Conservation (phyloP, 805 yeast genomes). For the Isabelozyma gotoi region DNA sequence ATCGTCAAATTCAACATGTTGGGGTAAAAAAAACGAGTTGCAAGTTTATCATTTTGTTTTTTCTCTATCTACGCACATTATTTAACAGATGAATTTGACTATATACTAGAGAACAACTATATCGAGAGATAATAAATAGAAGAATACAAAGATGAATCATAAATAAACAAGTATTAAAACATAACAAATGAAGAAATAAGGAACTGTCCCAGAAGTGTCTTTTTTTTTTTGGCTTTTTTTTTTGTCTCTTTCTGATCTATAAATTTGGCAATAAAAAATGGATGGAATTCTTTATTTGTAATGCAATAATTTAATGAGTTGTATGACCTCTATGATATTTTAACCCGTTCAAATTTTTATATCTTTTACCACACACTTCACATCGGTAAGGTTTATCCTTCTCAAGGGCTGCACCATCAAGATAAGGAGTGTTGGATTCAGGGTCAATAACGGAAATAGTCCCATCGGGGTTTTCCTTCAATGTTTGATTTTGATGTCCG, state of each 20-base stretch:
- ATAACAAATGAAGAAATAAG: constrained; percentile 1
- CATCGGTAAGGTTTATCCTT: constrained; percentile 98
- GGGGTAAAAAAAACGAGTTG: neutral
- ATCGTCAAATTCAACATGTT: neutral
- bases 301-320: constrained; percentile 60
- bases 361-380: constrained; percentile 96
- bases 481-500: constrained; percentile 94
- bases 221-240: neutral
- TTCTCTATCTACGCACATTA: neutral
- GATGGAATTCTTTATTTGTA: constrained; percentile 1
- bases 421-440: constrained; percentile 80
- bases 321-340: constrained; percentile 98
- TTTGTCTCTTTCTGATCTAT: neutral
- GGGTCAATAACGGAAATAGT: constrained; percentile 92
- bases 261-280: neutral
- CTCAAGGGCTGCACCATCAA: constrained; percentile 92
- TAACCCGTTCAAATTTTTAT: constrained; percentile 92
- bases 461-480: constrained; percentile 90
- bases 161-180: neutral
- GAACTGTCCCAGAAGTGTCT: neutral
- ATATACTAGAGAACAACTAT: neutral
- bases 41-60: neutral
- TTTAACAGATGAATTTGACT: neutral
- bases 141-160: neutral
- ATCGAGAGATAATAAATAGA: neutral